Evolutionary conservation across 306 rosid species (phyloP), one percentile per base, ranked within the genome.

Genomic region (Psophocarpus tetragonolobus): DNA sequence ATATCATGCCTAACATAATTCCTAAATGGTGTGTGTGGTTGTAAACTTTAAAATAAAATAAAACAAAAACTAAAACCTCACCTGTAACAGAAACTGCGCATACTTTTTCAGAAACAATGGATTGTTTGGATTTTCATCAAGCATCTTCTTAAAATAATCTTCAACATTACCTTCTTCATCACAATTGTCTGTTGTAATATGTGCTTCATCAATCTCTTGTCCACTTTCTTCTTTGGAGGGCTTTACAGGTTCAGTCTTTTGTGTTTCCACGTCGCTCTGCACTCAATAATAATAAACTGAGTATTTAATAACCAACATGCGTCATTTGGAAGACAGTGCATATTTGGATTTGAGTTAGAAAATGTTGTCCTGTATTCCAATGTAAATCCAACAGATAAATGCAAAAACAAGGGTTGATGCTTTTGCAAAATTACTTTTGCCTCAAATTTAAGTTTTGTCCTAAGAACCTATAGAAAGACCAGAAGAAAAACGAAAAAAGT

Each of bases 1-100:
- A 72, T 73, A 80, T 78, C 64, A 8, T 36, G 14, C 18, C 60
- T 32, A 61, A 61, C 21, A 18, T 26, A 8, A 24, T 36, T 83
- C 61, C 57, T 18, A 24, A 45, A 44, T 14, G 32, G 44, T 30
- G 7, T 18, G 58, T 26, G 2, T 71, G 26, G 7, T 14, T 11
- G 51, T 12, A 58, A 80, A 50, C 9, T 32, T 33, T 24, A 26
- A 67, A 56, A 68, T 32, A 39, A 56, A 58, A 3, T 24, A 54
- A 61, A 13, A n/a, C n/a, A n/a, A 38, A 38, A 8, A 38, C 12
- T 8, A 36, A 41, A 38, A 42, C 56, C 84, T 85, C 77, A 94
- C 98, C 97, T 85, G 92, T 48, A 64, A 60, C 79, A 94, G 89
- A 85, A 89, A 86, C 78, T 67, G 89, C 64, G 94, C 98, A 39